Conservation (phyloP, 805 yeast species). For the Cyberlindnera mrakii region DNA sequence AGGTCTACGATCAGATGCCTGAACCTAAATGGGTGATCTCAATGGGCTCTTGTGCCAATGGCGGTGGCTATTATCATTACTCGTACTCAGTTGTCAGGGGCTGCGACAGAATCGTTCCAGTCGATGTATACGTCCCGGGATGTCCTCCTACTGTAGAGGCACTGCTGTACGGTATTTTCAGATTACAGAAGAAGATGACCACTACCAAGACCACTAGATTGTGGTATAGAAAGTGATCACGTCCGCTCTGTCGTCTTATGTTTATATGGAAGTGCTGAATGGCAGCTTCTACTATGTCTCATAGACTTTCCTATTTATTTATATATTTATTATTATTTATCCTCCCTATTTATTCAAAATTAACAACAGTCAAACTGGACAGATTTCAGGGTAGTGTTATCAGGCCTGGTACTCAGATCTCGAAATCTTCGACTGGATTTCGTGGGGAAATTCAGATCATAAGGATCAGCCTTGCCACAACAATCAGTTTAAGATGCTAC, state of each 20-base stretch:
- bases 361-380: too few species aligned
- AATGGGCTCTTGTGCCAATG: slow-evolving; percentile 93
- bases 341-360: too few species aligned
- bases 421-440: too few species aligned
- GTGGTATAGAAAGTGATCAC: slow-evolving; percentile 63
- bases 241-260: neutral
- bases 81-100: slow-evolving; percentile 87
- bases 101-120: slow-evolving; percentile 83
- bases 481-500: neutral
- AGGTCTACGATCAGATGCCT: slow-evolving; percentile 92
- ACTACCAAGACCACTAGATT: slow-evolving; percentile 72
- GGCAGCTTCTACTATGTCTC: too few species aligned
- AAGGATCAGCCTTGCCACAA: too few species aligned
- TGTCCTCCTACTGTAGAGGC: slow-evolving; percentile 93
- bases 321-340: slow-evolving; percentile 1
- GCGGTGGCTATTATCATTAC: slow-evolving; percentile 90
- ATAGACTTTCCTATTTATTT: neutral
- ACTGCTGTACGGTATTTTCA: slow-evolving; percentile 84
- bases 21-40: slow-evolving; percentile 93
- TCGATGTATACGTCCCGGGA: slow-evolving; percentile 87
- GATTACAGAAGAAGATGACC: slow-evolving; percentile 86
- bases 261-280: neutral
- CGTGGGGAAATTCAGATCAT: too few species aligned
- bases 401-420: too few species aligned
- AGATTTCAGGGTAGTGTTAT: too few species aligned